Percentiles rank a stretch among this genome's conserved stretches.
Conservation (phyloP, 331 rosid species). For the Rosa hybrid region DNA sequence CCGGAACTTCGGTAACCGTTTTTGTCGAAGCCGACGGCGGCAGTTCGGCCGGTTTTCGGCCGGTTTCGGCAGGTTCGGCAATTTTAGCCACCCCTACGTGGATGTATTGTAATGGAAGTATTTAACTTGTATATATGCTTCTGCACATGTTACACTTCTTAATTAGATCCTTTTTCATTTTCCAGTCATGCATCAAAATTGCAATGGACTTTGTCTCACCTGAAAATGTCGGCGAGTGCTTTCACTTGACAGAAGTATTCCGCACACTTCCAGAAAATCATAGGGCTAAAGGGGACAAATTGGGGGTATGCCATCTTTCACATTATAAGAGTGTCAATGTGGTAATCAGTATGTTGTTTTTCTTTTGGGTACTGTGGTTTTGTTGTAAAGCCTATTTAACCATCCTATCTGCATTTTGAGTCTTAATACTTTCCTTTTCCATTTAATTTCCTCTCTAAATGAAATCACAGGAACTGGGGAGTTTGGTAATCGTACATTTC, state of each 20-base stretch:
- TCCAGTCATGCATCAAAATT: slow-evolving; percentile 82
- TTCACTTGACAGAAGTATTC: slow-evolving; percentile 63
- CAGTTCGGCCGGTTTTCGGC: too few relatives aligned
- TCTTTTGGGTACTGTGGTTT: too few relatives aligned
- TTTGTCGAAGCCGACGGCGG: too few relatives aligned
- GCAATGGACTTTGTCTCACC: slow-evolving; percentile 81
- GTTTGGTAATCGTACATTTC: too few relatives aligned
- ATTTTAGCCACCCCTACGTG: too few relatives aligned
- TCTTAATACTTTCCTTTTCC: too few relatives aligned
- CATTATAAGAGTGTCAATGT: neutral
- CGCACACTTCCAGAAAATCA: slow-evolving; percentile 65
- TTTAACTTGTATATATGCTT: neutral
- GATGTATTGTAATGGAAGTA: too few relatives aligned
- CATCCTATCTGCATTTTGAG: too few relatives aligned
- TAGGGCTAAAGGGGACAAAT: slow-evolving; percentile 64
- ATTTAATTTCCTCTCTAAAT: neutral
- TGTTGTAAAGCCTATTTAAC: too few relatives aligned
- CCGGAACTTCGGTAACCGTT: too few relatives aligned
- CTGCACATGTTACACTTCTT: neutral
- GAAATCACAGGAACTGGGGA: neutral
- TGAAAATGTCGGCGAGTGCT: slow-evolving; percentile 70
- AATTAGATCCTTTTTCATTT: neutral
- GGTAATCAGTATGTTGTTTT: too few relatives aligned
- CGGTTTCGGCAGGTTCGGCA: too few relatives aligned
- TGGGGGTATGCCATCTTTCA: slow-evolving; percentile 54